A percentile compares a stretch with the other conserved stretches of the same genome.
Conservation (phyloP, 2,329 filamentous ascomycete species). For the Ophiosphaerella narmari region DNA sequence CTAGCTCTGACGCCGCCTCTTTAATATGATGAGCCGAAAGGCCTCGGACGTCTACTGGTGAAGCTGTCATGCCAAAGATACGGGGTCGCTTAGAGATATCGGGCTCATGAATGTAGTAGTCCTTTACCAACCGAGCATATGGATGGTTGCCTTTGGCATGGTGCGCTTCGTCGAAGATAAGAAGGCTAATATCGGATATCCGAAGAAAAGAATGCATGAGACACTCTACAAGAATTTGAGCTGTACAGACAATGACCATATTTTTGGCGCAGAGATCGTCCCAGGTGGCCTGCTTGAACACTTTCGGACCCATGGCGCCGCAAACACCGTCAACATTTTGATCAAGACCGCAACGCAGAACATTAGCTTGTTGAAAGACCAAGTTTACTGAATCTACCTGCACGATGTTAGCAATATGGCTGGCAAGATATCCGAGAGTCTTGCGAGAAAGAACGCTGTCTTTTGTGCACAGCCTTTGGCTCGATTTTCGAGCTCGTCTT, state of each 20-base stretch:
- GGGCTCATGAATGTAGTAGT: constrained; percentile 69
- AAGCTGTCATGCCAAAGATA: constrained; percentile 96
- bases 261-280: constrained; percentile 62
- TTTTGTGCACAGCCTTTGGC: constrained; percentile 63
- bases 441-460: constrained; percentile 82
- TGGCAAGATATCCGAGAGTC: neutral
- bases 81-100: constrained; percentile 63
- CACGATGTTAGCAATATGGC: constrained; percentile 1
- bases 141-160: constrained; percentile 93
- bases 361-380: constrained; percentile 85
- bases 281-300: constrained; percentile 67
- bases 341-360: constrained; percentile 80
- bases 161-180: constrained; percentile 96
- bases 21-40: constrained; percentile 62
- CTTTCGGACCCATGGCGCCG: constrained; percentile 67
- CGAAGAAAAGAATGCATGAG: constrained; percentile 77
- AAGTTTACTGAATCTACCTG: constrained; percentile 85
- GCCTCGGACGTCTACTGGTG: constrained; percentile 79
- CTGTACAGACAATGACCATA: constrained; percentile 90
- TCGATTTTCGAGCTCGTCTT: constrained; percentile 75
- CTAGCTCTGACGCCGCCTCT: constrained; percentile 72
- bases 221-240: constrained; percentile 80
- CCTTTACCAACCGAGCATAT: constrained; percentile 86
- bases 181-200: constrained; percentile 82
- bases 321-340: constrained; percentile 75